Evolutionary conservation across 345 rosid genomes (phyloP), one percentile per base, ranked within the genome.

Genomic region (Excoecaria agallocha): DNA sequence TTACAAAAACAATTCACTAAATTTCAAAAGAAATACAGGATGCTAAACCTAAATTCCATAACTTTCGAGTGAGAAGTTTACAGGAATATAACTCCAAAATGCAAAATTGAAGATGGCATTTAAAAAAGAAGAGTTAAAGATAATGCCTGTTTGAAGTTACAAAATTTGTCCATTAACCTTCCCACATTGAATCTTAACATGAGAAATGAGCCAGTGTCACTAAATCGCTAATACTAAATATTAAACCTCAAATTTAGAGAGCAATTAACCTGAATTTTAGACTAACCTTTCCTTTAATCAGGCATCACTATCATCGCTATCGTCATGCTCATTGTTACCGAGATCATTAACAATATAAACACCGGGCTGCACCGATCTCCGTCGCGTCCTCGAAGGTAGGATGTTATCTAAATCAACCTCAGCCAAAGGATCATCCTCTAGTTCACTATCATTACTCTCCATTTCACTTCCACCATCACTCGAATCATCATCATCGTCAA

Each of bases 381-480:
- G 78, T 73, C 98, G 83, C 15, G 98, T 93, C 88, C 99, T 87
- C 5, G 97, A 89, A 1, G 98, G 94, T 1, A 95, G 85, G 67
- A 95, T 95, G 74, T 95, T 95, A 74, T 90, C 89, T 87, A 90
- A 79, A 86, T 95, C 99, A 63, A 95, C 97, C 88, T 95, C 99
- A 9, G 98, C 92, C 78, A 95, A 78, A 2, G 98, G 97, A 87
- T 94, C 98, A 30, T 94, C 98, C 6, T 95, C 89, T 67, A 86
- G 82, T 70, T 93, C 95, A 69, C 88, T 86, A 30, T 41, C 56
- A 58, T 25, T 22, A 16, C 74, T 85, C 2, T 78, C 87, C 15
- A 85, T 82, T 71, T 81, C 86, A 67, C 71, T 71, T 24, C 75
- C 86, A 12, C 79, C 87, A 24, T 79, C 85, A 22, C 82, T 82